Percentiles rank a stretch among this genome's conserved stretches.
Evolutionary conservation across 164 flowering plant species (phyloP).

Genomic region (Brasenia schreberi): DNA sequence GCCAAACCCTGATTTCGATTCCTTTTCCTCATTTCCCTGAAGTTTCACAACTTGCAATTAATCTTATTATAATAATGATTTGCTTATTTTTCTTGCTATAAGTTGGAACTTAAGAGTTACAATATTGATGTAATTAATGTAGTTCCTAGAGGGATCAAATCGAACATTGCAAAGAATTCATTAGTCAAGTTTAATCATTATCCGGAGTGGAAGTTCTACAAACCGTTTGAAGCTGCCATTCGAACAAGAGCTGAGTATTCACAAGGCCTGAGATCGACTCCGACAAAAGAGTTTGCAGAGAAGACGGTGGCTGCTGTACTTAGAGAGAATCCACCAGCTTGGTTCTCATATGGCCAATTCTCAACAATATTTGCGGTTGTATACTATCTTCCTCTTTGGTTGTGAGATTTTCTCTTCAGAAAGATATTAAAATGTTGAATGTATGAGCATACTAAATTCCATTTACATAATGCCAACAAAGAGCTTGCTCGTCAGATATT

Average conservation of each 20-base stretch:
- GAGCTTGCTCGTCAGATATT: too few species aligned
- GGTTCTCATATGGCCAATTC: slow-evolving; percentile 58
- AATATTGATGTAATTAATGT: slow-evolving; percentile 69
- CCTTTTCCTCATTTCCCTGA: too few species aligned
- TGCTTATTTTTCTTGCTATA: slow-evolving; percentile 13
- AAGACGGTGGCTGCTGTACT: slow-evolving; percentile 48
- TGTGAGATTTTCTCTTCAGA: slow-evolving; percentile 41
- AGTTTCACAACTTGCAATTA: too few species aligned
- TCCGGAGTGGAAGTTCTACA: slow-evolving; percentile 84
- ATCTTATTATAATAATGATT: too few species aligned
- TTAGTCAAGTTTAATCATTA: slow-evolving; percentile 30
- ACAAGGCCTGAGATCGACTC: slow-evolving; percentile 44
- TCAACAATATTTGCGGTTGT: slow-evolving; percentile 37
- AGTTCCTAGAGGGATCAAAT: slow-evolving; percentile 72
- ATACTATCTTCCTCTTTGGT: slow-evolving; percentile 49
- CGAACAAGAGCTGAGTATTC: slow-evolving; percentile 40
- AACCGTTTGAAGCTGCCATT: slow-evolving; percentile 47
- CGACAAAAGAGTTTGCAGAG: slow-evolving; percentile 74
- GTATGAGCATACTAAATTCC: too few species aligned
- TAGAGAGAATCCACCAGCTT: slow-evolving; percentile 62
- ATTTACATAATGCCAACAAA: too few species aligned
- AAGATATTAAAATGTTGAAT: slow-evolving; percentile 27
- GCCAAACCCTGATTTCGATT: too few species aligned
- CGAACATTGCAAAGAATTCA: slow-evolving; percentile 56
- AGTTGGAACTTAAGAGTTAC: slow-evolving; percentile 60